phyloP scores from a whole-genome alignment of 441 rosid genomes.

The Caryocar brasiliense region DNA sequence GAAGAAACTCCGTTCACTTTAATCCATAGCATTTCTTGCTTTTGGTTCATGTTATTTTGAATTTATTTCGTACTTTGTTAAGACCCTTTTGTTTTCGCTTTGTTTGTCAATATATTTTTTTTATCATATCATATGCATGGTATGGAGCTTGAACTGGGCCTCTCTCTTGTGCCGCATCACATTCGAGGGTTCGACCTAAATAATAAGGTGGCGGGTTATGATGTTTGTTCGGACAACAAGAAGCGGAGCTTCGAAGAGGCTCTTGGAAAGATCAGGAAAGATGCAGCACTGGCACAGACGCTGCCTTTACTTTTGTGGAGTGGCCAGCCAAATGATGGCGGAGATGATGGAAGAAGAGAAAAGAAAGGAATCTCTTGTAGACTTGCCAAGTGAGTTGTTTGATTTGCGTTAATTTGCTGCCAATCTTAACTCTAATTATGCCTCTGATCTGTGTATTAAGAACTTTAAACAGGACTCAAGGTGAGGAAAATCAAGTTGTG shows the following conservation, averaged over 20 bases:
- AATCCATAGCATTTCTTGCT: neutral
- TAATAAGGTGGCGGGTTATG: neutral
- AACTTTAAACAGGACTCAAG: conserved; percentile 9
- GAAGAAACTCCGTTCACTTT: conserved; percentile 7
- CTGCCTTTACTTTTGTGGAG: conserved; percentile 27
- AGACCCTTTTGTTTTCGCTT: neutral
- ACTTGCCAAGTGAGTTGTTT: conserved; percentile 20
- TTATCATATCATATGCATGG: neutral
- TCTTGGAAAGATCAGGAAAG: conserved; percentile 5
- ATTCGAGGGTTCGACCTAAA: conserved; percentile 14
- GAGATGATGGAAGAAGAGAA: conserved; percentile 17
- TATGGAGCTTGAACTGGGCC: conserved; percentile 49
- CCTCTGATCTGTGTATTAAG: no score
- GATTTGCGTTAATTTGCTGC: no score
- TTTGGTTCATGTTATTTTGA: neutral
- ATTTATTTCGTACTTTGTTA: neutral
- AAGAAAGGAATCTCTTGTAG: conserved; percentile 15
- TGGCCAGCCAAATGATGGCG: conserved; percentile 38
- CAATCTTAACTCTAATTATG: no score
- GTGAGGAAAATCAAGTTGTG: conserved; percentile 15
- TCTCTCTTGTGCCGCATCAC: conserved; percentile 22
- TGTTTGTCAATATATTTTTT: neutral
- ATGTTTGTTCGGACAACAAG: neutral
- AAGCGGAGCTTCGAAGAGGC: conserved; percentile 31
- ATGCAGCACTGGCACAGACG: neutral